Base-by-base conservation (phyloP, 75 land plant genomes). In the Picea glauca region DNA sequence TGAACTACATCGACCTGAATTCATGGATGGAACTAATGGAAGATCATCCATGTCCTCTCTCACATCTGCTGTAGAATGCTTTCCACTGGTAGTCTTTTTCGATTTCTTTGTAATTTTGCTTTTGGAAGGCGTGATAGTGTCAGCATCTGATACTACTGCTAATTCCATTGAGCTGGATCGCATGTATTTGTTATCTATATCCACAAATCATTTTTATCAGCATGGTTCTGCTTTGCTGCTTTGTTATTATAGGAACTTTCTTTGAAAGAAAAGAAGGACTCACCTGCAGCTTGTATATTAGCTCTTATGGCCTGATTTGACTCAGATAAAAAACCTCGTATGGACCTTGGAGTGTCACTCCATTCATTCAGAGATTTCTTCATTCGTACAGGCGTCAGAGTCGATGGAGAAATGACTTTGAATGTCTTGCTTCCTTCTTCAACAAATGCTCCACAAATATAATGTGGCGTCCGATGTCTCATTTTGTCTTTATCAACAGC, bases 401-500 rank as follows among this genome's bases (percentile, higher is more conserved):
- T 40, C 56, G 67, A 58, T 78, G 90, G 88, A 50, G 88, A 90
- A 31, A 78, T 81, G 18, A 96, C 60, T 43, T 75, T 82, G 62
- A 96, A 76, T 32, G 58, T 50, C 9, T 83, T 79, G 13, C 43
- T 81, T 65, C 80, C 77, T 12, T 92, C 93, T 38, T 86, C 93
- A 9, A 78, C 75, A 58, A 96, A 62, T 58, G 86, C 87, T 23
- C 92, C 87, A 77, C 86, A 94, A 1, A 89, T 78, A 76, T 84
- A 90, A 81, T 91, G 94, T 11, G 88, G 94, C 26, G 79, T 77
- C 13, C 88, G 86, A 62, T 87, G 75, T 18, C 93, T 76, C 15
- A 70, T 62, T 62, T 84, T 76, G 72, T 88, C 94, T 77, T 86
- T 98, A 13, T 89, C 88, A 68, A 93, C 85, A 58, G 87, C 89